Conservation (phyloP, 257 asterid species). For the Jacaranda copaia region DNA sequence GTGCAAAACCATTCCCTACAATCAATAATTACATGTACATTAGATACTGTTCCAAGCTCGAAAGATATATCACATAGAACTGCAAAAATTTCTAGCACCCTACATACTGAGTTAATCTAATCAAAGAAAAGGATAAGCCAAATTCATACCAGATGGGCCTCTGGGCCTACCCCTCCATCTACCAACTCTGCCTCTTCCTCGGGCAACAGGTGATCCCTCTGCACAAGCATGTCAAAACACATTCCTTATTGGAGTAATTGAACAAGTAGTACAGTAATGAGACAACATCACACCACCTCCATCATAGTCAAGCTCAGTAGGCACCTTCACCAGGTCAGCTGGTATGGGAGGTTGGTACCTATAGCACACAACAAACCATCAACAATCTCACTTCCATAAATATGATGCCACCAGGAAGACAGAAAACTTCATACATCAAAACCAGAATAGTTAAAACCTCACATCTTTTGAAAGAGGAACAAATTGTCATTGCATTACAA, state of each 20-base stretch:
- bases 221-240: constrained; percentile 31
- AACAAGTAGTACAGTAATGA: not conserved
- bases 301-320: constrained; percentile 73
- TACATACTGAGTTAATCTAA: not conserved
- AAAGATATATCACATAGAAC: not conserved
- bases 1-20: constrained; percentile 70
- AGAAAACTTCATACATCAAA: not conserved
- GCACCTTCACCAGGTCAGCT: constrained; percentile 89
- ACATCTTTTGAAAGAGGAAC: constrained; percentile 2
- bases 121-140: not conserved
- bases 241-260: constrained; percentile 14
- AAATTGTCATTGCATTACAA: not conserved
- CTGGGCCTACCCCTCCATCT: constrained; percentile 90
- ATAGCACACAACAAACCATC: constrained; percentile 31
- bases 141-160: constrained; percentile 59
- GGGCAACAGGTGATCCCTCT: constrained; percentile 82
- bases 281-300: constrained; percentile 60
- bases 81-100: not conserved
- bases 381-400: not conserved
- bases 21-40: constrained; percentile 1
- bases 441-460: not conserved
- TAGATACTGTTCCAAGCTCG: not conserved
- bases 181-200: constrained; percentile 88
- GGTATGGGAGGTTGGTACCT: constrained; percentile 95
- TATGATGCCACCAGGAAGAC: constrained; percentile 14